Percentiles rank a stretch among this genome's conserved stretches.
phyloP scores from a whole-genome alignment of 768 basidiomycete genomes.

The Mycena chlorophos region DNA sequence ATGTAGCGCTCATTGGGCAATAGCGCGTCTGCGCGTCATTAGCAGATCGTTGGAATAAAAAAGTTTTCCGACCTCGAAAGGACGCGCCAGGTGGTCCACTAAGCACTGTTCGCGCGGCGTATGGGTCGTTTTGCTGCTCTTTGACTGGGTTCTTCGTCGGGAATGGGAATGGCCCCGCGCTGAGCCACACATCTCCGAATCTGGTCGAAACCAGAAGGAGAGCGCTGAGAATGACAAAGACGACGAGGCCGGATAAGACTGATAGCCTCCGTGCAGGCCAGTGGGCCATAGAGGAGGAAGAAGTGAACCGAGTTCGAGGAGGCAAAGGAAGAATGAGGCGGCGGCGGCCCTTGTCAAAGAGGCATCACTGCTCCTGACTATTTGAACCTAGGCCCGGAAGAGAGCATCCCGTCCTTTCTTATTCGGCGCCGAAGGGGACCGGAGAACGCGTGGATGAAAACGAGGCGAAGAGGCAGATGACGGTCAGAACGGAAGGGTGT shows the following conservation, averaged over 20 bases:
- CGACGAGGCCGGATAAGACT: too few species aligned
- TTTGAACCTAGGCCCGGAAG: too few species aligned
- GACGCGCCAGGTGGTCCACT: slow-evolving; percentile 39
- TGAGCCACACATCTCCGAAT: background rate
- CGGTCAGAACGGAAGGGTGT: background rate
- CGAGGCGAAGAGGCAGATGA: background rate
- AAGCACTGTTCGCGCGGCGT: background rate
- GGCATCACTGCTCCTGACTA: too few species aligned
- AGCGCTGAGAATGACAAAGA: too few species aligned
- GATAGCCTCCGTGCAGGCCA: too few species aligned
- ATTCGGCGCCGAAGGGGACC: background rate
- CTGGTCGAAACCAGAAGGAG: too few species aligned
- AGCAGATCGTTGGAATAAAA: background rate
- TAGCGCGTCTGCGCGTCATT: slow-evolving; percentile 34
- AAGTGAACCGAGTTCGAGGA: too few species aligned
- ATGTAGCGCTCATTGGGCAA: slow-evolving; percentile 43
- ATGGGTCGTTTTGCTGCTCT: background rate
- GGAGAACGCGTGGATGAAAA: background rate
- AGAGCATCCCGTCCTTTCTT: too few species aligned
- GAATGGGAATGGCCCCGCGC: background rate
- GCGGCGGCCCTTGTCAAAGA: too few species aligned
- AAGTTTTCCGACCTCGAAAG: slow-evolving; percentile 33
- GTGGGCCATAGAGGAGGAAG: too few species aligned
- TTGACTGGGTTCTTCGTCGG: background rate
- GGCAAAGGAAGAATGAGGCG: too few species aligned